Base-by-base conservation (phyloP, 345 rosid species). In the Eucalyptus cladocalyx region DNA sequence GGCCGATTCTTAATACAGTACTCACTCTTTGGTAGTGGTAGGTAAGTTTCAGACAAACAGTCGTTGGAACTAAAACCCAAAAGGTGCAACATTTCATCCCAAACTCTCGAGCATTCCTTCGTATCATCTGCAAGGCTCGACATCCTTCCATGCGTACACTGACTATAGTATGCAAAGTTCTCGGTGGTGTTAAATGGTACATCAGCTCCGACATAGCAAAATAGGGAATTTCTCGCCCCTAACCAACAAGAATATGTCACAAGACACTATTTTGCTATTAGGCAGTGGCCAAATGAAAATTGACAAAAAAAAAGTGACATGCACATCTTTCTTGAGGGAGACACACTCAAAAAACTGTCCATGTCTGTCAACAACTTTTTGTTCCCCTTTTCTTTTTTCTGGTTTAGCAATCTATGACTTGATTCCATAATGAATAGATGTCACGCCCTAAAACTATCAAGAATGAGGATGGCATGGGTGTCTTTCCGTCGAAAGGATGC, bases 401-500 rank as follows among this genome's bases (percentile, higher is more conserved):
- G 3, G 24, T 19, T 72, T 18, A 72, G 26, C 43, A 72, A 2
- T 19, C 81, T 18, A 18, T 9, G 81, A 18, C 4, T 34, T 7
- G 7, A 69, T 69, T 18, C 80, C 42, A 19, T 32, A 69, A 34
- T 34, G 14, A 69, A 69, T 10, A 50, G 54, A 51, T 51, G 54
- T 17, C 2, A 51, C 54, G 17, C 54, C 21, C 54, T 3, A 51
- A 51, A 51, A 51, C 54, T 1, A 51, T 51, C 54, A 3, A 50
- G 8, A 6, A 50, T 50, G 21, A 0, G 21, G 54, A 51, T 51
- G 8, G 17, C 54, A 51, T 51, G 21, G 21, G 1, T 51, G 21
- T 51, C 9, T 51, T 51, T 51, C 21, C 21, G 2, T 1, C 2
- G 0, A 21, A 51, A 51, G 2, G 54, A 51, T 0, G 4, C 21